Evolutionary conservation across 2,329 filamentous ascomycete species (phyloP).

Genomic region (Pseudocercospora ulei): DNA sequence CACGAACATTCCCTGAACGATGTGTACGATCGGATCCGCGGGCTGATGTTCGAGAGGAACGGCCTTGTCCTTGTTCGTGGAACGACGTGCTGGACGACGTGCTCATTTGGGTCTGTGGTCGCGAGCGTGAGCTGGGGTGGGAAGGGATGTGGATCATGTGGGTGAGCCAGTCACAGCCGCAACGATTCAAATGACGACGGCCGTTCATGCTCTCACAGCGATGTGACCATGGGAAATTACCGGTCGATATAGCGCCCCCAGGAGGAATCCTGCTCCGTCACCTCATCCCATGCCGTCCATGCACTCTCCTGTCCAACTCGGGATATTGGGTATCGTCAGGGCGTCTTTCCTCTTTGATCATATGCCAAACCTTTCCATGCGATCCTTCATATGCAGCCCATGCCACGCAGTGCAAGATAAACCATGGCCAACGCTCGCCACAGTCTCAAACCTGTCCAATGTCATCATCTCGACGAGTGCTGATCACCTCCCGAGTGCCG

Average conservation of each 20-base stretch:
- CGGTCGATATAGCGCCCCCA: neutral
- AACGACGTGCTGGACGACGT: too few species aligned
- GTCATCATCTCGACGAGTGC: neutral
- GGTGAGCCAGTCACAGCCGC: neutral
- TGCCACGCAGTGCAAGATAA: constrained; percentile 9
- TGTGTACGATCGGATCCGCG: too few species aligned
- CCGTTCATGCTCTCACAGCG: neutral
- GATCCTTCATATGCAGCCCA: neutral
- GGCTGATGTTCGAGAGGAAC: too few species aligned
- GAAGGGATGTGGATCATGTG: neutral
- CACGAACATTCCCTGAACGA: too few species aligned
- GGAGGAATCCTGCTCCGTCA: neutral
- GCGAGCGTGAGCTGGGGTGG: neutral
- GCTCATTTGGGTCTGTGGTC: neutral
- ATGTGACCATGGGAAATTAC: neutral
- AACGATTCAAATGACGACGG: neutral
- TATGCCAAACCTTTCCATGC: constrained; percentile 1
- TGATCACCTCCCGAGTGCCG: too few species aligned
- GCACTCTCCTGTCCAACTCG: neutral
- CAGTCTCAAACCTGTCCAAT: too few species aligned
- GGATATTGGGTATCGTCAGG: constrained; percentile 3
- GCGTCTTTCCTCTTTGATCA: neutral
- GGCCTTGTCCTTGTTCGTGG: too few species aligned
- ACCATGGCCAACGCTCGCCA: constrained; percentile 1
- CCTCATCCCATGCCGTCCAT: neutral